phyloP scores from a whole-genome alignment of 805 yeast species.

The Metschnikowia chrysomelidarum region DNA sequence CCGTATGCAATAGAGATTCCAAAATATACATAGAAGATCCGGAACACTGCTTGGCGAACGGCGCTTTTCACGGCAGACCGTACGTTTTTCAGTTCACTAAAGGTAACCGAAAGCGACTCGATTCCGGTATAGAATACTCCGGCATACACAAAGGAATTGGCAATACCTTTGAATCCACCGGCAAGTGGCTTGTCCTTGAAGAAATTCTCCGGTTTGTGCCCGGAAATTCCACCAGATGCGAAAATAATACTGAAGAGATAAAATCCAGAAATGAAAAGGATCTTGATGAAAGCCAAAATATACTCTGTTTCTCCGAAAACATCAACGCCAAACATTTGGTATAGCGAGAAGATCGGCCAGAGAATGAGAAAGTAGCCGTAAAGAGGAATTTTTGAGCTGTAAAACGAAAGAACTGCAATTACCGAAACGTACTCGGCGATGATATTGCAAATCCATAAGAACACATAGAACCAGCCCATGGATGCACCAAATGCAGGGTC shows the following conservation, averaged over 20 bases:
- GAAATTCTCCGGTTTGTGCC: constrained; percentile 8
- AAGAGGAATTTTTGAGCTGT: constrained; percentile 7
- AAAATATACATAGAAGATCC: constrained; percentile 9
- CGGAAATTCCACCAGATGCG: constrained; percentile 7
- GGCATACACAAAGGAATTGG: constrained; percentile 10
- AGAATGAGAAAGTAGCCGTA: constrained; percentile 9
- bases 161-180: constrained; percentile 10
- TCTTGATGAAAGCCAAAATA: constrained; percentile 5
- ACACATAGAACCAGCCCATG: constrained; percentile 11
- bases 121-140: constrained; percentile 11
- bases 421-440: constrained; percentile 9
- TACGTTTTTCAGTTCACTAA: constrained; percentile 10
- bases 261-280: constrained; percentile 9
- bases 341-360: constrained; percentile 6
- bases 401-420: constrained; percentile 6
- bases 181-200: constrained; percentile 9
- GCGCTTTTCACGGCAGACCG: constrained; percentile 11
- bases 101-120: constrained; percentile 9
- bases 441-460: constrained; percentile 8
- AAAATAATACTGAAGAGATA: constrained; percentile 8
- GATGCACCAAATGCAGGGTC: constrained; percentile 10
- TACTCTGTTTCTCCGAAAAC: constrained; percentile 8
- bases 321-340: constrained; percentile 11
- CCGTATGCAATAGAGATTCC: constrained; percentile 8
- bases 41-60: constrained; percentile 12